Evolutionary conservation across 495 filamentous ascomycete genomes (phyloP).

Genomic region (Penicillium chermesinum): DNA sequence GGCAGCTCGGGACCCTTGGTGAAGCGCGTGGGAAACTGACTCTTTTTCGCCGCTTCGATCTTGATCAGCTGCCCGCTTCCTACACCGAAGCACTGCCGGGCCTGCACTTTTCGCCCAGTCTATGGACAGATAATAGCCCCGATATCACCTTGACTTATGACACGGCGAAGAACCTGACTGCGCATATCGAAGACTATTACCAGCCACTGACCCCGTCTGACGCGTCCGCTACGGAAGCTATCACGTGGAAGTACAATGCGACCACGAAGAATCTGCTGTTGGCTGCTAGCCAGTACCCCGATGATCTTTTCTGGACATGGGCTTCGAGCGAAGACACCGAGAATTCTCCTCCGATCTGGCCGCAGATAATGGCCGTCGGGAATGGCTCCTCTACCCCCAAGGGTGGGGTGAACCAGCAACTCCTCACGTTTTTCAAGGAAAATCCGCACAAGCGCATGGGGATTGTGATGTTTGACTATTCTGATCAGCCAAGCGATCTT

Average conservation of each 20-base stretch:
- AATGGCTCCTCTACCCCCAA: slow-evolving; percentile 34
- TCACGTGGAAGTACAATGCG: slow-evolving; percentile 39
- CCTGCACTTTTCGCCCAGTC: slow-evolving; percentile 35
- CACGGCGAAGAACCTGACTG: slow-evolving; percentile 23
- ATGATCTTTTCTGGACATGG: slow-evolving; percentile 48
- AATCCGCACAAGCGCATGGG: slow-evolving; percentile 24
- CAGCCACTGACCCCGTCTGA: slow-evolving; percentile 20
- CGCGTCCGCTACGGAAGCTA: slow-evolving; percentile 29
- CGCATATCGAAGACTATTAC: slow-evolving; percentile 45
- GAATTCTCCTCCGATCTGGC: slow-evolving; percentile 39
- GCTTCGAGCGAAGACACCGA: slow-evolving; percentile 39
- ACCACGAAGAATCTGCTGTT: slow-evolving; percentile 26
- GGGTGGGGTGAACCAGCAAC: slow-evolving; percentile 34
- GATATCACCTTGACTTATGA: slow-evolving; percentile 35
- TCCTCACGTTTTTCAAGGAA: slow-evolving; percentile 17
- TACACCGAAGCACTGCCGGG: slow-evolving; percentile 32
- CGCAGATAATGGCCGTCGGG: slow-evolving; percentile 45
- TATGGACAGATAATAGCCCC: slow-evolving; percentile 34
- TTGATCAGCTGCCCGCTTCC: slow-evolving; percentile 25
- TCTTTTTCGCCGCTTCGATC: slow-evolving; percentile 37
- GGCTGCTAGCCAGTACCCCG: slow-evolving; percentile 21
- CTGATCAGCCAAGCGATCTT: slow-evolving; percentile 12
- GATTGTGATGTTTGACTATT: slow-evolving; percentile 52
- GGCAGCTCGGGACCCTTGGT: slow-evolving; percentile 33
- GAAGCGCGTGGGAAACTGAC: slow-evolving; percentile 40